Evolutionary conservation across 2,329 filamentous ascomycete genomes (phyloP).

Genomic region (Leptoxyphium fumago): DNA sequence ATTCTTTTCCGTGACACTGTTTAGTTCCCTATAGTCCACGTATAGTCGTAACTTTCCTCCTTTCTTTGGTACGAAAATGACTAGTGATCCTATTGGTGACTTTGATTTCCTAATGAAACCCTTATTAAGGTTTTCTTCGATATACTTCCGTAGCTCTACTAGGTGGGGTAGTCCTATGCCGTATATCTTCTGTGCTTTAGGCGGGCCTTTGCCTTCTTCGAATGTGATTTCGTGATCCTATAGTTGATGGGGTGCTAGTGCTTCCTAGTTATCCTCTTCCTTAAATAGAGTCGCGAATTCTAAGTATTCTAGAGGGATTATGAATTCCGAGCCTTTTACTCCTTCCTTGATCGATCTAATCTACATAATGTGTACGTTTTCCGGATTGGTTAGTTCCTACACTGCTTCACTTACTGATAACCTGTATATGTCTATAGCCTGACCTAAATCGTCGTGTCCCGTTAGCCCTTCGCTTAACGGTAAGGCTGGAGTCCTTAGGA

Average conservation of each 20-base stretch:
- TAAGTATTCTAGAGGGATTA: background rate
- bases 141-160: background rate
- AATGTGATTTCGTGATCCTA: background rate
- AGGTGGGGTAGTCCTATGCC: background rate
- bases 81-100: background rate
- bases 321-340: background rate
- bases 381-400: background rate
- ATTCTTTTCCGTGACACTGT: background rate
- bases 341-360: background rate
- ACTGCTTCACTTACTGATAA: background rate
- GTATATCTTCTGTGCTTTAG: background rate
- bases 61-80: background rate
- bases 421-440: background rate
- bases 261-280: background rate
- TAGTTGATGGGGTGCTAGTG: background rate
- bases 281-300: background rate
- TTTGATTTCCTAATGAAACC: background rate
- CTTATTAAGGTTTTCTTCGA: background rate
- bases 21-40: background rate
- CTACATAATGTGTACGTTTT: background rate
- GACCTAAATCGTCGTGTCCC: too few species aligned
- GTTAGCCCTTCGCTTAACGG: too few species aligned
- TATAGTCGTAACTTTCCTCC: background rate
- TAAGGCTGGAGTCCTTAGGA: too few species aligned
- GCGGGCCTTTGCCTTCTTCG: background rate